Evolutionary conservation across 1,139 yeast species (phyloP), one percentile per base, ranked within the genome.

Genomic region (Nadsonia starkeyi-henricii): DNA sequence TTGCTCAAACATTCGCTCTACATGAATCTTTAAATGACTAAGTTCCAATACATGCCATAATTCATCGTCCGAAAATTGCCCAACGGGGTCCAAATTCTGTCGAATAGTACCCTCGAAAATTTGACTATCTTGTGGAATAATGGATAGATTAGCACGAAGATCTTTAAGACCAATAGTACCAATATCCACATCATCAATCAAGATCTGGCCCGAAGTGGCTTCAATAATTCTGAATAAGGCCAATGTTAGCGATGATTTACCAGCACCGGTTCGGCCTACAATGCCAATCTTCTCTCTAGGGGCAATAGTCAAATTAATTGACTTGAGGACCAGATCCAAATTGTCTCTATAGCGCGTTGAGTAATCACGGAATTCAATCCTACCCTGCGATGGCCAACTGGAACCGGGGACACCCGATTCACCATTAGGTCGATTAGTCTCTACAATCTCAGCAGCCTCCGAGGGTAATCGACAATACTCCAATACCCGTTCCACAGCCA

Each of bases 261-360:
- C 89, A 2, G 88, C 86, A 49, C 89, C 89, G 1, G 89, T 81
- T 56, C 88, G 73, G 30, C 89, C 89, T 62, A 84, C 78, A 49
- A 81, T 77, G 30, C 88, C 89, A 50, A 81, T 69, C 59, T 79
- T 80, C 59, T 78, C 77, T 17, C 75, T 71, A 0, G 77, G 70
- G 13, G 66, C 61, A 13, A 81, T 54, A 2, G 53, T 48, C 39
- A 81, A 58, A 20, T 58, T 63, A 46, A 85, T 61, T 49, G 75
- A 62, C 52, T 78, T 78, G 60, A 86, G 68, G 2, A 83, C 93
- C 41, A 72, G 64, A 1, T 95, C 95, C 51, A 85, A 69, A 1
- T 78, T 83, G 1, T 79, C 80, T 59, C 95, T 75, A 63, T 86
- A 86, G 21, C 79, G 72, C 69, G 86, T 67, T 20, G 71, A 65